Evolutionary conservation across 2,329 filamentous ascomycete species (phyloP).

Genomic region (Xylaria sp.): DNA sequence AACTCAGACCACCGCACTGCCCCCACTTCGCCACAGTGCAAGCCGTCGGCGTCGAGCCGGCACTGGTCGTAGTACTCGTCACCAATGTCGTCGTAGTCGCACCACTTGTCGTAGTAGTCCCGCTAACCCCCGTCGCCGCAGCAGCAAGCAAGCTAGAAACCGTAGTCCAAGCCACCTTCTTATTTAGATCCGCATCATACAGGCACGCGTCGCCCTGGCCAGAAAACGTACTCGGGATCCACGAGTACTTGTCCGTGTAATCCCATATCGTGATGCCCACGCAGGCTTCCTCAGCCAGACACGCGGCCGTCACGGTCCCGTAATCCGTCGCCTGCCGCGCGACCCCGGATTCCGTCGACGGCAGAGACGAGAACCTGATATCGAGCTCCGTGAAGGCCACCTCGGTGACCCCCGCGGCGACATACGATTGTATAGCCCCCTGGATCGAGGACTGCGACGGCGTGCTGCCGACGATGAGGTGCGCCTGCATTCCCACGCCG

Average conservation of each 20-base stretch:
- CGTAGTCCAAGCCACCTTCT: constrained; percentile 48
- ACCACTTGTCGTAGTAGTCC: constrained; percentile 2
- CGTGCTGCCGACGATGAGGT: constrained; percentile 62
- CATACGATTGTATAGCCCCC: constrained; percentile 54
- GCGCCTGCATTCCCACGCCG: constrained; percentile 66
- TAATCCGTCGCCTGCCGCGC: constrained; percentile 56
- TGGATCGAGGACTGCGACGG: too few relatives aligned
- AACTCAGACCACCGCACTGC: constrained; percentile 41
- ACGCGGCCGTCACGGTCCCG: constrained; percentile 44
- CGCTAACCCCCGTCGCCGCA: constrained; percentile 30
- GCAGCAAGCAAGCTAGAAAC: constrained; percentile 46
- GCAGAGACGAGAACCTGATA: constrained; percentile 56
- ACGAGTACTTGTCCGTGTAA: constrained; percentile 50
- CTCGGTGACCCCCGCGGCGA: constrained; percentile 55
- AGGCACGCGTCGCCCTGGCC: constrained; percentile 47
- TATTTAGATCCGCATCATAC: constrained; percentile 45
- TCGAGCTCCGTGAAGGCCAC: constrained; percentile 68
- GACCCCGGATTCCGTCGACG: constrained; percentile 48
- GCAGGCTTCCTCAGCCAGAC: constrained; percentile 45
- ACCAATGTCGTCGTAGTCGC: not conserved
- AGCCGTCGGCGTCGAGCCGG: not conserved
- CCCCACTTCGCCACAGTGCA: constrained; percentile 33
- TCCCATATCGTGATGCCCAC: constrained; percentile 52
- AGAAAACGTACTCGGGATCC: constrained; percentile 47
- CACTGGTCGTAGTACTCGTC: constrained; percentile 1